Base-by-base conservation (phyloP, 352 stramenopile species). In the Globisporangium camurandrum region DNA sequence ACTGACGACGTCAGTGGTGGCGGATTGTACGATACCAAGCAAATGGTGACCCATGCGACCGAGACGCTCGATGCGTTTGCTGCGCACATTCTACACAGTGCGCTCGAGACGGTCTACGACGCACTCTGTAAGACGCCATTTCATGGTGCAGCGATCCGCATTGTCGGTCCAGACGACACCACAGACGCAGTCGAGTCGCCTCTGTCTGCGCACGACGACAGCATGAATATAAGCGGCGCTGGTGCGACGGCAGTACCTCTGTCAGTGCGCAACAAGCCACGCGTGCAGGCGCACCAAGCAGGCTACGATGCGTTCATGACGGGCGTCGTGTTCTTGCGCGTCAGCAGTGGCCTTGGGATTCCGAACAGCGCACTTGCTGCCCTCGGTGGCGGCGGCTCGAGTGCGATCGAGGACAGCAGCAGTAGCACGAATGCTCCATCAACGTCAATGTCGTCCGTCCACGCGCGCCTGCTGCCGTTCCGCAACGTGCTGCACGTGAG, bases 291-390 rank as follows among this genome's bases (percentile, higher is more conserved):
- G 4, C 79, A 91, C 53, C 79, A 91, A 50, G 79, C 79, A 14
- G 79, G 79, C 2, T 87, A 87, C 37, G 79, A 91, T 39, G 79
- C 79, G 14, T 91, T 77, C 56, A 88, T 88, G 75, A 91, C 79
- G 6, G 79, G 79, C 4, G 75, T 62, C 44, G 75, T 91, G 4
- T 91, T 91, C 54, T 59, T 87, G 10, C 76, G 75, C 22, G 69
- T 84, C 4, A 86, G 74, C 43, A 68, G 64, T 12, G 72, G 63
- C 7, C 66, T 91, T 7, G 72, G 76, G 0, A 61, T 86, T 5
- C 67, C 66, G 0, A 88, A 88, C 38, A 64, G 80, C 27, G 57
- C 63, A 1, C 64, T 91, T 12, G 63, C 59, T 14, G 50, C 51
- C 0, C 62, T 90, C 12, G 45, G 20, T 27, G 31, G 30, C 11